A percentile compares a stretch with the other conserved stretches of the same genome.
Evolutionary conservation across 768 basidiomycete species (phyloP).

Genomic region (Myochromella boudieri): DNA sequence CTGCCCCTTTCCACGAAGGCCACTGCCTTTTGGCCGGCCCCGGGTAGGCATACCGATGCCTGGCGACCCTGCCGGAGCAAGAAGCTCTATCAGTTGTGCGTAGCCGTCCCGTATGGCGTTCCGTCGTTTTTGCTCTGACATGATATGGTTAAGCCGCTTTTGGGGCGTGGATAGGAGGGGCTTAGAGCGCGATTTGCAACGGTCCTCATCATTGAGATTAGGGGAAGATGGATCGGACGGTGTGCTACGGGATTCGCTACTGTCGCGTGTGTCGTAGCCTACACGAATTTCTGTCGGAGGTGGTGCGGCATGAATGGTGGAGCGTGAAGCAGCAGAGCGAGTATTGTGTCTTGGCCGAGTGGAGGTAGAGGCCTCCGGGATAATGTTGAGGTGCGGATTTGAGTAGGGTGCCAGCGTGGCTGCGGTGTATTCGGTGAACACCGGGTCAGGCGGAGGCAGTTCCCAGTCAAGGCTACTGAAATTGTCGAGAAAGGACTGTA

Average conservation of each 20-base stretch:
- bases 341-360: constrained; percentile 29
- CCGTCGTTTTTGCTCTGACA: constrained; percentile 91
- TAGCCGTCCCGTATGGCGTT: constrained; percentile 92
- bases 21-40: constrained; percentile 79
- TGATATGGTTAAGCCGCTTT: constrained; percentile 90
- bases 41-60: constrained; percentile 73
- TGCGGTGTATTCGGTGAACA: constrained; percentile 24
- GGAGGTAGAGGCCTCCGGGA: constrained; percentile 41
- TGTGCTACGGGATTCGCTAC: constrained; percentile 24
- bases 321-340: constrained; percentile 25
- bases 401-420: constrained; percentile 39
- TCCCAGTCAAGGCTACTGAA: constrained; percentile 65
- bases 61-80: constrained; percentile 76
- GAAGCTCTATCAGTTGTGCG: constrained; percentile 77
- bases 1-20: constrained; percentile 61
- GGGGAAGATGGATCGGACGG: constrained; percentile 30
- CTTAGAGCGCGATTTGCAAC: constrained; percentile 40
- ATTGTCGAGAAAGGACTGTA: constrained; percentile 82
- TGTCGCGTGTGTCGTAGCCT: constrained; percentile 20
- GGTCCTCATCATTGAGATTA: constrained; percentile 9
- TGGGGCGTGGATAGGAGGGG: constrained; percentile 79
- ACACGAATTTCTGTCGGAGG: constrained; percentile 19
- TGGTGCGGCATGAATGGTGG: constrained; percentile 20
- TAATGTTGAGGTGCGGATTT: constrained; percentile 46
- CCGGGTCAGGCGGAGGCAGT: constrained; percentile 40